These are phyloP conservation scores for Diutina scorzettiae DNA, from an alignment of 1,139 yeast species.

Conservation along the genomic window DNA sequence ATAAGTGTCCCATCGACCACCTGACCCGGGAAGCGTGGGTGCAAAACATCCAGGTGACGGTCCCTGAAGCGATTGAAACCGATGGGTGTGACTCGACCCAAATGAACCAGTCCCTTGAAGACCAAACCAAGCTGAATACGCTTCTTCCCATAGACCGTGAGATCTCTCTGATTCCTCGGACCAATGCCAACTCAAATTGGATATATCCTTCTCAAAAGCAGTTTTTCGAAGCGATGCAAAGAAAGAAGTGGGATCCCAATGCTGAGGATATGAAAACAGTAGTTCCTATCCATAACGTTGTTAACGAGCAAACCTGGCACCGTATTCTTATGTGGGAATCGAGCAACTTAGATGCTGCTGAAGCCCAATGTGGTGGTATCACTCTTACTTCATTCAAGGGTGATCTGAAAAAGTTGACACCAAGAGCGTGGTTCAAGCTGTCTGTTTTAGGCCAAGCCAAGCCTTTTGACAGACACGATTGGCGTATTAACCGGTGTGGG, in stretches of 20 bases:
- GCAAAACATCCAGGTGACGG: conserved; percentile 18
- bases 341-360: conserved; percentile 39
- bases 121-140: conserved; percentile 18
- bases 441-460: conserved; percentile 48
- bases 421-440: conserved; percentile 73
- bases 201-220: conserved; percentile 92
- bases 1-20: conserved; percentile 8
- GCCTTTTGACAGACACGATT: conserved; percentile 96
- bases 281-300: conserved; percentile 89
- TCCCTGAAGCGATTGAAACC: conserved; percentile 30
- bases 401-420: conserved; percentile 73
- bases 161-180: conserved; percentile 75
- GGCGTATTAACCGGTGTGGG: conserved; percentile 89
- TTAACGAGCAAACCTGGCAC: conserved; percentile 87
- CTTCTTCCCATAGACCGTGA: conserved; percentile 57
- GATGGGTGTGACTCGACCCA: conserved; percentile 35
- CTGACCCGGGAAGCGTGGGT: conserved; percentile 13
- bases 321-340: conserved; percentile 80
- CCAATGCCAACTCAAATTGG: conserved; percentile 61
- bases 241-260: conserved; percentile 80
- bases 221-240: conserved; percentile 85
- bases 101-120: conserved; percentile 11
- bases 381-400: conserved; percentile 82
- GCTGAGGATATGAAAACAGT: conserved; percentile 79
- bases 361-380: conserved; percentile 63